Evolutionary conservation across 2,329 filamentous ascomycete genomes (phyloP).

Genomic region (Dendrostoma leiphaemia): DNA sequence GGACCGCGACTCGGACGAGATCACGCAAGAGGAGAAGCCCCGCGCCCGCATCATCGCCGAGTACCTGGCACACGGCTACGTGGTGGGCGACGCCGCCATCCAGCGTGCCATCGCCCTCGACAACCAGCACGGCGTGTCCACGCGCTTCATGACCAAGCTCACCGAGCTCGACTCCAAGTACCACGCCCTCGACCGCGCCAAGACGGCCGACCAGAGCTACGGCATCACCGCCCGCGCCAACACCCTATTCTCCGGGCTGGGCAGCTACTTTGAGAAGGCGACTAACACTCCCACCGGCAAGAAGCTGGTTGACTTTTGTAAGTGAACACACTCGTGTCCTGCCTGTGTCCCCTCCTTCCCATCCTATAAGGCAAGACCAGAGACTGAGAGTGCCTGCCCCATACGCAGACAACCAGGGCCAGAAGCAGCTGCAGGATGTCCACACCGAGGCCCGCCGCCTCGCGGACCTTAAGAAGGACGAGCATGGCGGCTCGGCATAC

Average conservation of each 20-base stretch:
- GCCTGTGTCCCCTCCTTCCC: not conserved
- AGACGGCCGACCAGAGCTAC: constrained; percentile 80
- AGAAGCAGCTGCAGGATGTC: constrained; percentile 90
- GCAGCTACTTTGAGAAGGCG: constrained; percentile 94
- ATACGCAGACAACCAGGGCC: constrained; percentile 64
- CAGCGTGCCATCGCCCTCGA: constrained; percentile 85
- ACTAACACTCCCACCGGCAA: constrained; percentile 82
- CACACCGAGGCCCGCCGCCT: constrained; percentile 87
- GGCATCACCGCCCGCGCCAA: constrained; percentile 73
- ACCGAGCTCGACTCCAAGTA: constrained; percentile 78
- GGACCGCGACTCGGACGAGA: constrained; percentile 63
- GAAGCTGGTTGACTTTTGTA: constrained; percentile 78
- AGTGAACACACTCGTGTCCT: not conserved
- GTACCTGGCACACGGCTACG: constrained; percentile 94
- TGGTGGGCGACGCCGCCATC: constrained; percentile 71
- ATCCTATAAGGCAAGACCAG: no score
- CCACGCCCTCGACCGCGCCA: constrained; percentile 83
- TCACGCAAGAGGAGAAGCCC: constrained; percentile 96
- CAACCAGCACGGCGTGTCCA: constrained; percentile 81
- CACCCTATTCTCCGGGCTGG: constrained; percentile 62
- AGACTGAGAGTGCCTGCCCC: no score
- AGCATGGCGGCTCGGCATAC: constrained; percentile 57
- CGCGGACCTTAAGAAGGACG: constrained; percentile 79
- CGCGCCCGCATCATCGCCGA: constrained; percentile 90
- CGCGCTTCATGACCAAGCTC: constrained; percentile 75